phyloP scores from a whole-genome alignment of 305 asterid species.

The Solanum hybrid region DNA sequence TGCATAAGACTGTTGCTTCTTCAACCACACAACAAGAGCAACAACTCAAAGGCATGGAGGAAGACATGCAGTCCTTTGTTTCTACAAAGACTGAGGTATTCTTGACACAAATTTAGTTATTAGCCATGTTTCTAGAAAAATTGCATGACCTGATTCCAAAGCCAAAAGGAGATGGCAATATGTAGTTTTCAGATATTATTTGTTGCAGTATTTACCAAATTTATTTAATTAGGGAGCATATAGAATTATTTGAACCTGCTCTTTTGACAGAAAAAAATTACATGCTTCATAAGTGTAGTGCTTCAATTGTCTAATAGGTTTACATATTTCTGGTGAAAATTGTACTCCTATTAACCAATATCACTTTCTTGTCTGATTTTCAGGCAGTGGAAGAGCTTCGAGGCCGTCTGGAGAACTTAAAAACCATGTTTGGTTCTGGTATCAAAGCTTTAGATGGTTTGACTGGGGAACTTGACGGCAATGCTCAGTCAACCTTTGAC shows the following conservation, averaged over 20 bases:
- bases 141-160: background rate
- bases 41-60: conserved; percentile 84
- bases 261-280: background rate
- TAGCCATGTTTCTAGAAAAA: background rate
- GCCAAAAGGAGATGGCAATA: background rate
- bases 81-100: conserved; percentile 78
- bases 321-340: background rate
- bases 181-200: background rate
- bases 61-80: conserved; percentile 94
- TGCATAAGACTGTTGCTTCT: conserved; percentile 82
- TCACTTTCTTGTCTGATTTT: conserved; percentile 10
- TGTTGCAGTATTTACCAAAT: background rate
- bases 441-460: conserved; percentile 70
- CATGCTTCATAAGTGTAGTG: background rate
- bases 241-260: background rate
- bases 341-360: background rate
- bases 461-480: conserved; percentile 70
- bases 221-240: background rate
- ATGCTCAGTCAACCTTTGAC: conserved; percentile 63
- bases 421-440: conserved; percentile 76
- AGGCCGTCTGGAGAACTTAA: conserved; percentile 48
- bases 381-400: conserved; percentile 94
- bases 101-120: background rate
- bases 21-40: conserved; percentile 83
- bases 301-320: background rate